phyloP scores from a whole-genome alignment of 2,329 filamentous ascomycete species.

The Tolypocladium tropicale region DNA sequence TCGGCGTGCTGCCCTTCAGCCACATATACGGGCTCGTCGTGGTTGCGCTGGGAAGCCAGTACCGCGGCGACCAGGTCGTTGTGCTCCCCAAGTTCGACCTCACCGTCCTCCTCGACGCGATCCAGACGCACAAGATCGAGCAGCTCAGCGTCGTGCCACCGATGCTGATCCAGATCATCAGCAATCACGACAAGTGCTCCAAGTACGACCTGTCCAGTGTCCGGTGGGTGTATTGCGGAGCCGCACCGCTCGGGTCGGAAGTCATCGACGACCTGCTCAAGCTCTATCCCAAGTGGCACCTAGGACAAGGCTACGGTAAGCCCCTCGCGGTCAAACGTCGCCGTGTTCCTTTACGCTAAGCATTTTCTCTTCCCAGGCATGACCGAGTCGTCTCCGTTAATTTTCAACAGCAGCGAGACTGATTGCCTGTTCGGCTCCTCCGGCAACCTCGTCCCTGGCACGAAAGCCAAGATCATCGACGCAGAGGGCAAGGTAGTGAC shows the following conservation, averaged over 20 bases:
- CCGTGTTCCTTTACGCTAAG: accelerated
- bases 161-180: constrained; percentile 65
- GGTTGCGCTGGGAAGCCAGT: constrained; percentile 54
- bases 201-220: constrained; percentile 65
- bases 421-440: constrained; percentile 62
- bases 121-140: constrained; percentile 60
- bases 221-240: constrained; percentile 55
- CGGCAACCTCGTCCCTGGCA: constrained; percentile 54
- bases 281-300: constrained; percentile 51
- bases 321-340: background rate
- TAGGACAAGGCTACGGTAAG: constrained; percentile 64
- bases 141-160: constrained; percentile 64
- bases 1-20: constrained; percentile 69
- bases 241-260: constrained; percentile 63
- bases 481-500: constrained; percentile 59
- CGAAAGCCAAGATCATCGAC: constrained; percentile 53
- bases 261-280: constrained; percentile 51
- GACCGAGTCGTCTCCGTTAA: constrained; percentile 63
- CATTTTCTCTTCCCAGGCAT: constrained; percentile 37
- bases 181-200: constrained; percentile 45
- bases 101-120: constrained; percentile 47
- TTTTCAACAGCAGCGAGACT: constrained; percentile 42
- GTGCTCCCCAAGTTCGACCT: constrained; percentile 71
- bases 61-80: constrained; percentile 62
- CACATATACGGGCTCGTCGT: constrained; percentile 75